Base-by-base conservation (phyloP, 352 stramenopile species). In the Plasmopara viticola region DNA sequence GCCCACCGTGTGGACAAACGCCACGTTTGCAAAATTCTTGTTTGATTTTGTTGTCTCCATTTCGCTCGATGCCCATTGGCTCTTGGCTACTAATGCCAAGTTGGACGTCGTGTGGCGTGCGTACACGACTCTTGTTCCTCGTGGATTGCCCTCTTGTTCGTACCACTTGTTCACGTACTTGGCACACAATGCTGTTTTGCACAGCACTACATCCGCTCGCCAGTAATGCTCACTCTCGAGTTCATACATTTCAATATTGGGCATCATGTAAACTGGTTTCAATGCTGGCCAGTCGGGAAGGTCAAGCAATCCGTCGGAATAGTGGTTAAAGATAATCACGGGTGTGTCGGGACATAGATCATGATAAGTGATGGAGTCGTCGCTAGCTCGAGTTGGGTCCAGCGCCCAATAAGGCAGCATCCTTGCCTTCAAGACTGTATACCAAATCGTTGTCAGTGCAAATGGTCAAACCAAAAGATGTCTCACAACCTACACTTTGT, bases 251-350 rank as follows among this genome's bases (percentile, higher is more conserved):
- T 50, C 44, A 20, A 51, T 51, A 28, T 51, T 51, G 9, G 45
- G 45, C 45, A 51, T 51, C 10, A 84, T 37, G 38, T 74, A 80
- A 18, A 84, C 14, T 7, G 56, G 58, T 30, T 80, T 84, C 13
- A 44, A 34, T 9, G 37, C 53, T 0, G 72, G 72, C 53, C 66
- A 83, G 2, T 50, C 25, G 0, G 54, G 34, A 1, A 61, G 42
- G 0, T 58, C 42, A 1, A 47, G 53, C 0, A 84, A 9, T 17
- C 50, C 66, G 25, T 78, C 58, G 67, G 66, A 80, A 43, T 77
- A 84, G 48, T 79, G 69, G 41, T 84, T 78, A 45, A 84, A 74
- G 38, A 80, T 58, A 15, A 84, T 41, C 39, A 80, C 44, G 0
- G 69, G 64, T n/a, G 69, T 80, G 28, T 60, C 59, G 0, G 74